Evolutionary conservation across 495 filamentous ascomycete genomes (phyloP), one percentile per base, ranked within the genome.

Genomic region (Talaromyces adpressus): DNA sequence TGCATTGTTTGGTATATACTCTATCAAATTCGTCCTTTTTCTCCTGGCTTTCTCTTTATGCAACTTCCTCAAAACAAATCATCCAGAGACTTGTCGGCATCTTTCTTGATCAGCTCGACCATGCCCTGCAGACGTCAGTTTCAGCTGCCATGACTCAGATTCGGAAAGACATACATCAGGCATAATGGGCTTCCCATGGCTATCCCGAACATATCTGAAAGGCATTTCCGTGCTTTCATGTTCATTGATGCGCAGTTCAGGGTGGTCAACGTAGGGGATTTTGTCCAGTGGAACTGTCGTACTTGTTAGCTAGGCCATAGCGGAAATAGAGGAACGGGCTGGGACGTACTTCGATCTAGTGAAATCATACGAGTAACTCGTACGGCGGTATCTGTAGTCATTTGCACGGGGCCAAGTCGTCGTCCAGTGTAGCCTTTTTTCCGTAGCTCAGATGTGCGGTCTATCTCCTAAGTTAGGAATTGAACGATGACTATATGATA

Each of bases 331-430:
- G 52, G 34, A 61, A 20, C 7, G 41, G 4, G 51, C 41, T 25
- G 56, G 5, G 18, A 20, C 79, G 67, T 69, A 96, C 93, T 81
- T 78, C 90, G 88, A 54, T 91, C 85, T 65, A 96, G 88, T 9
- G 93, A 84, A 16, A 98, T 89, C 71, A 95, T 85, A 63, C 95
- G 85, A 41, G 94, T 97, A 9, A 97, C 94, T 63, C 94, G 82
- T 36, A 96, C 94, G 1, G 94, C 94, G 18, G 94, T 98, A 74
- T 98, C 94, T 0, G 94, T 98, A 8, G 94, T 98, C 94, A 98
- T 98, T 75, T 98, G 94, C 67, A 92, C 85, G 16, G 93, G 91
- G 0, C 95, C 95, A 52, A 98, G 80, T 64, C 93, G 84, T 61
- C 94, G 88, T 52, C 93, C 92, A 65, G 86, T 79, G 69, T 93